A percentile compares a stretch with the other conserved stretches of the same genome.
Evolutionary conservation across 805 yeast species (phyloP).

Genomic region (Yamadazyma sp.): DNA sequence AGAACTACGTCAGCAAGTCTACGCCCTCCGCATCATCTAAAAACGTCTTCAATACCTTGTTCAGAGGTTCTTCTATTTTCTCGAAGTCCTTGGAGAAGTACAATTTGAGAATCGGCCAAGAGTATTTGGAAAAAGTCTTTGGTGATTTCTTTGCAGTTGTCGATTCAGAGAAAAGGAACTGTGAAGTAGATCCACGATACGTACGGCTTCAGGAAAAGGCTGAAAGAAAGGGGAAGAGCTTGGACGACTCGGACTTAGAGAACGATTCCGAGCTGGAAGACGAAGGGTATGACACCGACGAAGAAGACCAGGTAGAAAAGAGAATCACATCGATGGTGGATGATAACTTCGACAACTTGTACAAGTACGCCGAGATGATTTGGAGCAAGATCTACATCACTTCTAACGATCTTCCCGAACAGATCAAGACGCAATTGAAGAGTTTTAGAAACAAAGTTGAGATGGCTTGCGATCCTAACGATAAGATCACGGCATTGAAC

Average conservation of each 20-base stretch:
- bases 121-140: slow-evolving; percentile 69
- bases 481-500: slow-evolving; percentile 56
- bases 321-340: slow-evolving; percentile 37
- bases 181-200: slow-evolving; percentile 80
- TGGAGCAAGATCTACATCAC: slow-evolving; percentile 70
- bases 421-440: slow-evolving; percentile 62
- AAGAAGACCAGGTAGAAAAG: slow-evolving; percentile 34
- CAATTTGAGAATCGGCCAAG: slow-evolving; percentile 74
- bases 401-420: slow-evolving; percentile 71
- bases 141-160: slow-evolving; percentile 65
- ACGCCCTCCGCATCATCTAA: slow-evolving; percentile 23
- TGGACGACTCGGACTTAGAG: slow-evolving; percentile 20
- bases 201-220: slow-evolving; percentile 41
- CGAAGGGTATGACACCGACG: slow-evolving; percentile 29
- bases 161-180: slow-evolving; percentile 48
- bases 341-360: slow-evolving; percentile 49
- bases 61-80: slow-evolving; percentile 82
- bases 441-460: slow-evolving; percentile 65
- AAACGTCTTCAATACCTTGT: slow-evolving; percentile 44
- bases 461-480: slow-evolving; percentile 55
- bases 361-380: slow-evolving; percentile 50
- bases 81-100: slow-evolving; percentile 80
- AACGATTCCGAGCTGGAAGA: slow-evolving; percentile 20
- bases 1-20: slow-evolving; percentile 33
- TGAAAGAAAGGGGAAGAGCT: slow-evolving; percentile 22